Evolutionary conservation across 768 basidiomycete genomes (phyloP).

Genomic region (Clathrus columnatus): DNA sequence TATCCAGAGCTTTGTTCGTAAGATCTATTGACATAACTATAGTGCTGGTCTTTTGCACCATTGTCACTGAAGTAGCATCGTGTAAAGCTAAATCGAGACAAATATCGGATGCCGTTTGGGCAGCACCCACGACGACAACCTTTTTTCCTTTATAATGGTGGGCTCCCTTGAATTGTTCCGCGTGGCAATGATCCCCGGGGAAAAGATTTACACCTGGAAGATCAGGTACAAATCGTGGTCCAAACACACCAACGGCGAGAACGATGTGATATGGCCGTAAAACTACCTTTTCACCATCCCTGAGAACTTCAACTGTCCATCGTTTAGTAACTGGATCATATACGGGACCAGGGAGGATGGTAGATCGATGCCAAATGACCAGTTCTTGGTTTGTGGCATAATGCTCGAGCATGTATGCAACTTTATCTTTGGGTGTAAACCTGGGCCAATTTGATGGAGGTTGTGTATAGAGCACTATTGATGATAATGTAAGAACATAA

Average conservation of each 20-base stretch:
- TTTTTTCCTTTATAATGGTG: constrained; percentile 4
- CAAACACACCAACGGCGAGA: constrained; percentile 30
- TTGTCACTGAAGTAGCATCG: neutral
- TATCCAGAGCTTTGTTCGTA: neutral
- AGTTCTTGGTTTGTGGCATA: constrained; percentile 35
- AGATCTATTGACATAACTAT: neutral
- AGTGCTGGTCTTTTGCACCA: constrained; percentile 7
- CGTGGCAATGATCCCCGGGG: constrained; percentile 25
- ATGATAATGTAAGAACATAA: no score
- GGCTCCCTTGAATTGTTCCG: constrained; percentile 24
- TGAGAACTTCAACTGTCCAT: constrained; percentile 29
- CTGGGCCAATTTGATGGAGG: constrained; percentile 33
- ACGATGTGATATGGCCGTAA: constrained; percentile 33
- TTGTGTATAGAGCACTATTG: constrained; percentile 30
- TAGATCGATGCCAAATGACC: constrained; percentile 33
- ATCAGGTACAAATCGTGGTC: constrained; percentile 26
- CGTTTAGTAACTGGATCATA: constrained; percentile 25
- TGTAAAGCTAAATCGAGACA: neutral
- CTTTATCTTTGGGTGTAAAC: constrained; percentile 34
- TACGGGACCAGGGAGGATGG: constrained; percentile 22
- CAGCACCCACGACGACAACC: constrained; percentile 5
- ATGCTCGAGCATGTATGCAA: constrained; percentile 37
- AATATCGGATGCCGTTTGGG: constrained; percentile 7
- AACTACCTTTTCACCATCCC: constrained; percentile 20
- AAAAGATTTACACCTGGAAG: constrained; percentile 22